Evolutionary conservation across 163 green algal genomes (phyloP), one percentile per base, ranked within the genome.

Genomic region (Scenedesmus sp.): DNA sequence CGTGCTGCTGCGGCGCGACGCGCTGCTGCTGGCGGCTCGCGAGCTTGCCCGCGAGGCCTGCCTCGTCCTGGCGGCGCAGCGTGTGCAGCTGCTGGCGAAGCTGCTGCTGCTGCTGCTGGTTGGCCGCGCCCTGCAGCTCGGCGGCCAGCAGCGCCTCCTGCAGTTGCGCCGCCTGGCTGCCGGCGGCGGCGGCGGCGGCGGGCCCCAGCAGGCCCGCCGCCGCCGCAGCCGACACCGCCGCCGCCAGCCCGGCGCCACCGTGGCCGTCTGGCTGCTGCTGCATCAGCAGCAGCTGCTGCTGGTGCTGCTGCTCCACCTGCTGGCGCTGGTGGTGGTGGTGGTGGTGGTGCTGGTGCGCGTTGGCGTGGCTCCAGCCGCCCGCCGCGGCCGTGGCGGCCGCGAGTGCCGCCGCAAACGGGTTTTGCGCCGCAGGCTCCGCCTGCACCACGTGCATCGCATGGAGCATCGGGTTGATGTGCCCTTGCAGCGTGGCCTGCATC

Each of bases 241-340:
- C 14, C 15, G 51, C 13, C 31, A 13, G 51, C 2, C n/a, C 11
- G 2, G 51, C 31, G 51, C n/a, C n/a, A 33, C n/a, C 2, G 57
- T 18, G 24, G 28, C 56, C 28, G n/a, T 63, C 4, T 18, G 26
- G 57, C 28, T 65, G 6, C 13, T 9, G 26, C 28, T 42, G 15
- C 57, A 47, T 44, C 24, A 17, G 26, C 13, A 10, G 36, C 6
- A 11, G 4, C 60, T 69, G 4, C 36, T 34, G 22, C 60, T 51
- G 29, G 18, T 56, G 14, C 20, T 1, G 13, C 11, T 77, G 51
- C 34, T 67, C 5, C 36, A 63, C 47, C 58, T 58, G 13, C 45
- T 80, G 13, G 45, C 71, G 5, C 22, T 80, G 13, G 42, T 71
- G 39, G 80, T 84, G 42, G 71, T 80, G 71, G 51, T 80, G 71